Conservation (phyloP, 202 grass and related monocot species). For the Zizania palustris region DNA sequence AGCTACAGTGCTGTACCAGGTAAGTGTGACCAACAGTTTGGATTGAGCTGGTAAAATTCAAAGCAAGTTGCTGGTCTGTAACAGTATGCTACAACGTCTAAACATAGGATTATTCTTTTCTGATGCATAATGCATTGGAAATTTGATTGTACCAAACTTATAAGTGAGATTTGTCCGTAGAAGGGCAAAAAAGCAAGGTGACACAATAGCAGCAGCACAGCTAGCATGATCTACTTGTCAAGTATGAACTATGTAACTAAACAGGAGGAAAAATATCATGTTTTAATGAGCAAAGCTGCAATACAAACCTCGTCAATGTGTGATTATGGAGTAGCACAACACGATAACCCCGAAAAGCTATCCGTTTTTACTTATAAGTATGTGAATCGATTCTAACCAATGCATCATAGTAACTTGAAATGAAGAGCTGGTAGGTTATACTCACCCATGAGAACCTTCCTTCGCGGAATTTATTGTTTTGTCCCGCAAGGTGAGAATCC, state of each 20-base stretch:
- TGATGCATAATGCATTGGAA: too few relatives aligned
- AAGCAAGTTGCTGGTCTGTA: constrained; percentile 12
- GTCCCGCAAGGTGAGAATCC: constrained; percentile 70
- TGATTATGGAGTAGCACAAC: too few relatives aligned
- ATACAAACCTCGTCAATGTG: too few relatives aligned
- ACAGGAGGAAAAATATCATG: too few relatives aligned
- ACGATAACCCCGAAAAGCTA: too few relatives aligned
- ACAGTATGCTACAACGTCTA: neutral
- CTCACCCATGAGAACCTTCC: constrained; percentile 91
- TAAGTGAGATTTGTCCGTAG: neutral
- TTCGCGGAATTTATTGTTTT: constrained; percentile 65
- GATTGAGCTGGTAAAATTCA: neutral
- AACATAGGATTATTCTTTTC: neutral
- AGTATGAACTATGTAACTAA: too few relatives aligned
- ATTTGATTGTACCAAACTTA: neutral
- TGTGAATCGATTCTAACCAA: neutral
- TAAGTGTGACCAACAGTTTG: constrained; percentile 2
- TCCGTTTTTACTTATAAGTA: neutral
- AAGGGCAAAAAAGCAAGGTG: neutral
- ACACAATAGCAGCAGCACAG: neutral
- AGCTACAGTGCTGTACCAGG: constrained; percentile 6
- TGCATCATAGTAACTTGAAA: constrained; percentile 9
- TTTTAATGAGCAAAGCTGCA: too few relatives aligned
- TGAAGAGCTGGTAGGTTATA: constrained; percentile 17
- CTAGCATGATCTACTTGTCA: too few relatives aligned